A percentile compares a stretch with the other conserved stretches of the same genome.
Evolutionary conservation across 2,329 filamentous ascomycete species (phyloP).

Genomic region (Diaporthe sp.): DNA sequence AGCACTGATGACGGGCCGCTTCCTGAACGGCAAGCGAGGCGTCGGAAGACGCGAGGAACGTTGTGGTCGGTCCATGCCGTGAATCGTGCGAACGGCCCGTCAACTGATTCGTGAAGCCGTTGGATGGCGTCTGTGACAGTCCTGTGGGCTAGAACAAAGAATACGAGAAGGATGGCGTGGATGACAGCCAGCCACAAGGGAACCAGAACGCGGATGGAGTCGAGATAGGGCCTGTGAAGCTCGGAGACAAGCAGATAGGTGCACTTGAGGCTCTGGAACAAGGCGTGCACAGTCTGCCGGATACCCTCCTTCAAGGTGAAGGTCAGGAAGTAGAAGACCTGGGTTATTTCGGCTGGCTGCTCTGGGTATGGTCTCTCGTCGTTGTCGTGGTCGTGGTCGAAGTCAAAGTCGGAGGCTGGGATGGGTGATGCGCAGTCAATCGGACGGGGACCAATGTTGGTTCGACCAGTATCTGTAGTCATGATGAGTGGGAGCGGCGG

Average conservation of each 20-base stretch:
- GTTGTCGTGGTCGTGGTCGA: not conserved
- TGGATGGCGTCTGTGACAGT: not conserved
- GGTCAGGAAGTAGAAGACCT: slow-evolving; percentile 46
- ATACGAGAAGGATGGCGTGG: slow-evolving; percentile 33
- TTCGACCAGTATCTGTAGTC: slow-evolving; percentile 25
- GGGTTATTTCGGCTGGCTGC: not conserved
- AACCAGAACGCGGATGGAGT: slow-evolving; percentile 28
- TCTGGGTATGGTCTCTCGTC: not conserved
- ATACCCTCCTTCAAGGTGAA: slow-evolving; percentile 44
- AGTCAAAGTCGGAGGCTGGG: not conserved
- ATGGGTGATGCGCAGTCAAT: not conserved
- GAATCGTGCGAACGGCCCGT: not conserved
- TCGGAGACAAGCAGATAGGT: slow-evolving; percentile 35
- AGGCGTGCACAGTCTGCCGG: slow-evolving; percentile 24
- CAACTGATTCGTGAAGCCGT: not conserved
- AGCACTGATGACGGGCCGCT: slow-evolving; percentile 38
- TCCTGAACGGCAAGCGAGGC: slow-evolving; percentile 38
- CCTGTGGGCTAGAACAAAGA: slow-evolving; percentile 19
- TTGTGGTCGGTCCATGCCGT: slow-evolving; percentile 31
- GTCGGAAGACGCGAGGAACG: slow-evolving; percentile 39
- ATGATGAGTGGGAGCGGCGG: slow-evolving; percentile 23
- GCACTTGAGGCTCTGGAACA: slow-evolving; percentile 32
- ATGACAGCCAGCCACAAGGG: slow-evolving; percentile 34
- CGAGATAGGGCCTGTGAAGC: slow-evolving; percentile 37
- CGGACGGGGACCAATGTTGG: not conserved